Conservation (phyloP, 805 yeast species). For the Ogataea siamensis region DNA sequence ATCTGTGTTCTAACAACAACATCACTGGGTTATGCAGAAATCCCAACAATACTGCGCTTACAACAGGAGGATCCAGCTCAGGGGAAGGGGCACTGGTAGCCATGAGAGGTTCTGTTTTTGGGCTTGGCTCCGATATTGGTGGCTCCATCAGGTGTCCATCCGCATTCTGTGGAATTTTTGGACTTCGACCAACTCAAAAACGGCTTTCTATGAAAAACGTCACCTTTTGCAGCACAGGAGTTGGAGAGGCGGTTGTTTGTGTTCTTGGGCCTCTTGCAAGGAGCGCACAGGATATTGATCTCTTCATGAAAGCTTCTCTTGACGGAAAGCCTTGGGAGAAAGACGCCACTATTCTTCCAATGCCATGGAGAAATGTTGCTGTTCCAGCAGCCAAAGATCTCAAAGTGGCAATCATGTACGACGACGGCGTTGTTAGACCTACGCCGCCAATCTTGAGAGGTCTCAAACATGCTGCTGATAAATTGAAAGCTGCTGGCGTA, state of each 20-base stretch:
- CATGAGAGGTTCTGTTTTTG: conserved; percentile 9
- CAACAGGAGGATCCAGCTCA: conserved; percentile 12
- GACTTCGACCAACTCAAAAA: conserved; percentile 48
- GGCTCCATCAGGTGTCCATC: conserved; percentile 38
- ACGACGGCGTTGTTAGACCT: conserved; percentile 51
- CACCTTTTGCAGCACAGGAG: conserved; percentile 40
- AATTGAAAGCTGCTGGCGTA: conserved; percentile 54
- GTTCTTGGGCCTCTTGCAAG: conserved; percentile 49
- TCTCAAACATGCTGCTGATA: conserved; percentile 48
- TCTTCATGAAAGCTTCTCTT: conserved; percentile 46
- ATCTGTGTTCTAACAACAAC: conserved; percentile 9
- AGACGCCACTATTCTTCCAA: conserved; percentile 48
- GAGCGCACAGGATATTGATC: conserved; percentile 46
- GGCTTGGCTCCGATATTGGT: conserved; percentile 10
- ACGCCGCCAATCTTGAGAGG: conserved; percentile 44
- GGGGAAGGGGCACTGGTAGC: conserved; percentile 11
- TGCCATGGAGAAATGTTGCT: conserved; percentile 48
- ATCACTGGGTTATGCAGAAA: conserved; percentile 11
- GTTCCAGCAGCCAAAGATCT: conserved; percentile 36
- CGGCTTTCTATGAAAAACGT: conserved; percentile 43
- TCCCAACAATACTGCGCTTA: conserved; percentile 8
- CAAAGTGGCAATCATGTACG: conserved; percentile 47
- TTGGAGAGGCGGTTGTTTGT: conserved; percentile 45
- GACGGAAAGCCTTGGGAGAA: conserved; percentile 54
- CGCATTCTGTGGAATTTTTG: conserved; percentile 49